A percentile compares a stretch with the other conserved stretches of the same genome.
These are phyloP conservation scores for Rhodotorula graminis DNA, from an alignment of 768 basidiomycete species.

Conservation along the genomic window DNA sequence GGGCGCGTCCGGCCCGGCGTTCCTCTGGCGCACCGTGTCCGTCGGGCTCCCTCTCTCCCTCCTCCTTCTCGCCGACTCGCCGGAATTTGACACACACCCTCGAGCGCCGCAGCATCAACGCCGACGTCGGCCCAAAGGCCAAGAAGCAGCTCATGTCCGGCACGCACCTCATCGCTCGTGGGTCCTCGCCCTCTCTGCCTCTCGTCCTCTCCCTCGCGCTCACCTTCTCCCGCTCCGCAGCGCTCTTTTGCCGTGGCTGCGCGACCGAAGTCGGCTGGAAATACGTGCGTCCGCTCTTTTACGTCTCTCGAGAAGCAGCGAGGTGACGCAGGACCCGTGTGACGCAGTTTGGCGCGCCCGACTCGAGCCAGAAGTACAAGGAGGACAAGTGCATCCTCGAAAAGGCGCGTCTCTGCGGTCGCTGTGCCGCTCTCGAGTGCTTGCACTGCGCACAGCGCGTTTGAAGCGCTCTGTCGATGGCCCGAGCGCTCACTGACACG, in stretches of 20 bases:
- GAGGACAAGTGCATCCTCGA: constrained; percentile 32
- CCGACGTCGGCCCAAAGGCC: neutral
- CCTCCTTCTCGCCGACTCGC: neutral
- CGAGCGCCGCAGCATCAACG: constrained; percentile 12
- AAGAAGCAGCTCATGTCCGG: constrained; percentile 21
- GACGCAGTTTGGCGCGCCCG: constrained; percentile 13
- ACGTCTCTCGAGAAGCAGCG: too few species aligned
- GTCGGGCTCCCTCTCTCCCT: neutral
- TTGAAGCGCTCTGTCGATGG: too few species aligned
- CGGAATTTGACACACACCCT: too few species aligned
- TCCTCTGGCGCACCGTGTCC: constrained; percentile 20
- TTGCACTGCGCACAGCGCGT: neutral
- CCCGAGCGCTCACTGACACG: neutral
- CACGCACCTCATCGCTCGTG: constrained; percentile 25
- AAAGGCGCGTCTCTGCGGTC: neutral
- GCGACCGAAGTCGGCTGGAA: constrained; percentile 28
- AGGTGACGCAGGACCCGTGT: too few species aligned
- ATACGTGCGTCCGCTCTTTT: constrained; percentile 3
- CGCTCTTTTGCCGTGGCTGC: constrained; percentile 11
- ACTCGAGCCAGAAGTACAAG: constrained; percentile 31
- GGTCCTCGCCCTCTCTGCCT: neutral
- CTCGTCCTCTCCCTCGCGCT: neutral
- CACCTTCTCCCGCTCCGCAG: neutral
- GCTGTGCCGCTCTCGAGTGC: too few species aligned
- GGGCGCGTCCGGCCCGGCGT: constrained; percentile 14